Base-by-base conservation (phyloP, 176 grass and related monocot genomes). In the Neostapfia colusana region DNA sequence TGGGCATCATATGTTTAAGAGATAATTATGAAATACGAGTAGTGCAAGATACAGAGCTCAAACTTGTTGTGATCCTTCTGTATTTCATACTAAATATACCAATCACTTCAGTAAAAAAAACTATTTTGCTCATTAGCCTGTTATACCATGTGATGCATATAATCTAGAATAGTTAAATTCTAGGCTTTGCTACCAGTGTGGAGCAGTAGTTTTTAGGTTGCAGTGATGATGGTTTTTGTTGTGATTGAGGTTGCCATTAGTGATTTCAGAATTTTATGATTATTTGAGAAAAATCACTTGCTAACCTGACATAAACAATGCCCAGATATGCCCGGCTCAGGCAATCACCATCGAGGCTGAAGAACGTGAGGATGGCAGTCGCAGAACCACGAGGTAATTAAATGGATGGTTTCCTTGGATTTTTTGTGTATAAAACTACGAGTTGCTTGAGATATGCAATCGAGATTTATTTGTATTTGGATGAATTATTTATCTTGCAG, bases 321-420 rank as follows among this genome's bases (percentile, higher is more conserved):
- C 56, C 44, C 85, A 99, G 95, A 85, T 99, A 69, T 99, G 95
- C 82, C 95, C 95, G 75, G 95, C 95, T 65, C 91, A 95, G 83
- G 95, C 95, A 75, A 99, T 99, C 79, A 99, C 95, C 41, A 99
- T 99, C 37, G 95, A 99, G 49, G 95, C 95, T 67, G 95, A 99
- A 85, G 95, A 99, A 70, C 95, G 95, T 80, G 95, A 99, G 78
- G 95, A 99, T 25, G 95, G 95, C 35, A 99, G 95, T 64, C 95
- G 95, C 28, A 83, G 95, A 70, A 99, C 95, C 20, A 99, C 95
- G 70, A 95, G 95, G 95, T 95, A 82, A 78, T 70, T 8, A 3
- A 13, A 31, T 81, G 7, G 55, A 31, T 59, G 21, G 6, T 40
- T 56, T 49, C 18, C 13, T 57, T 18, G 54, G 5, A 1, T 25